Evolutionary conservation across 1,284 basidiomycete genomes (phyloP).

Genomic region (Tetrapyrgos nigripes): DNA sequence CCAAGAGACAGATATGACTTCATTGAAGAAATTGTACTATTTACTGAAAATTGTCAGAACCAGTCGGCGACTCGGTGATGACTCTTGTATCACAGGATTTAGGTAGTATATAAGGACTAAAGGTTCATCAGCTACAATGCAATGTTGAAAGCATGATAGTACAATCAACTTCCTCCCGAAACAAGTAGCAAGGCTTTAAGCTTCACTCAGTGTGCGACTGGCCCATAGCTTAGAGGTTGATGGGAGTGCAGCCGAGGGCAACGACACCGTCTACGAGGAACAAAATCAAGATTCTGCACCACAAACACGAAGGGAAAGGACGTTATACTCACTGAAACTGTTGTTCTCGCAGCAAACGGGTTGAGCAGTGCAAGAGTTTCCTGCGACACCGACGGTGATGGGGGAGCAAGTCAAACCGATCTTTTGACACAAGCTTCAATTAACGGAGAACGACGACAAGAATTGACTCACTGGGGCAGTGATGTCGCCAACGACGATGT

Average conservation of each 20-base stretch:
- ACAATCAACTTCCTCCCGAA: neutral
- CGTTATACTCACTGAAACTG: constrained; percentile 24
- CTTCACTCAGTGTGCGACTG: neutral
- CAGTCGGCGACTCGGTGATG: too few species aligned
- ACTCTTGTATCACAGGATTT: too few species aligned
- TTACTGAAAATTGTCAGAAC: too few species aligned
- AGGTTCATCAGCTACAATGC: too few species aligned
- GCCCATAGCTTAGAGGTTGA: constrained; percentile 8
- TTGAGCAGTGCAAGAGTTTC: neutral
- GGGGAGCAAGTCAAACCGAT: neutral
- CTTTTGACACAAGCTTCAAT: too few species aligned
- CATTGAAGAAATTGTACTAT: too few species aligned
- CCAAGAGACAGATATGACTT: too few species aligned
- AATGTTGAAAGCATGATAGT: neutral
- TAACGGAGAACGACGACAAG: too few species aligned
- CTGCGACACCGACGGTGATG: neutral
- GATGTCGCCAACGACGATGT: constrained; percentile 24
- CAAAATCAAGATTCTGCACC: neutral
- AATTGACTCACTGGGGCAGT: too few species aligned
- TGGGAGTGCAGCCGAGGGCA: constrained; percentile 13
- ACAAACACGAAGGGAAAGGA: neutral
- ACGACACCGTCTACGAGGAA: constrained; percentile 7
- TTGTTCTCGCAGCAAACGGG: constrained; percentile 33
- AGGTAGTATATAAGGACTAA: too few species aligned
- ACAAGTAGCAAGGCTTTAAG: too few species aligned